Evolutionary conservation across 129 eudicot genomes (phyloP), one percentile per base, ranked within the genome.

Genomic region (Deinandra increscens): DNA sequence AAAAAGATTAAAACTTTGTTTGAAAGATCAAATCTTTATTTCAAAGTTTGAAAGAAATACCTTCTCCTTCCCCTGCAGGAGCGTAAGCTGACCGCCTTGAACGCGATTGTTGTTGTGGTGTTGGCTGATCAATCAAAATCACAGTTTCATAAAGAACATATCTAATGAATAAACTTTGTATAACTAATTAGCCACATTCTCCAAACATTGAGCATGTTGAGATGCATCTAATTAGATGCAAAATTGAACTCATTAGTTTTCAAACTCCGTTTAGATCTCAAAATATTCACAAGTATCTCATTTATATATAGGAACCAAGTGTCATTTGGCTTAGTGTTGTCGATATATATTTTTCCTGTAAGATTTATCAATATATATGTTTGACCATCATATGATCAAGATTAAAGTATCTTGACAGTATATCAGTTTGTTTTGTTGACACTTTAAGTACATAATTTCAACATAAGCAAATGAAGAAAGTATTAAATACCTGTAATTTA

Each of bases 31-130:
- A n/a, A n/a, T n/a, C n/a, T n/a, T n/a, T n/a, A n/a, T n/a, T n/a
- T n/a, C n/a, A n/a, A 18, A 7, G 10, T 1, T 53, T 3, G 33
- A 11, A 44, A 12, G 15, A 23, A 53, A 37, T 80, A 87, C 95
- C 97, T 82, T 90, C 91, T 49, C 80, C 81, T 71, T 74, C 92
- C 12, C 86, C 88, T 20, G 85, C 73, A 31, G 84, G 90, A 63
- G 93, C 90, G 79, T 84, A 88, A 26, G 85, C 81, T 14, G 96
- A 88, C 66, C 88, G 90, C 53, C 95, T 80, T 41, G 90, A 75
- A 20, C 90, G 96, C 7, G 74, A 80, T 73, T 88, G 93, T 73
- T 88, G 93, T 64, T 91, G 95, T 26, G 81, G 90, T 9, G 97
- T 81, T 43, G 96, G 97, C 97, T 91, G 83, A 78, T 41, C 12